A percentile compares a stretch with the other conserved stretches of the same genome.
Evolutionary conservation across 805 yeast species (phyloP).

Genomic region (Sugiyamaella floridensis): DNA sequence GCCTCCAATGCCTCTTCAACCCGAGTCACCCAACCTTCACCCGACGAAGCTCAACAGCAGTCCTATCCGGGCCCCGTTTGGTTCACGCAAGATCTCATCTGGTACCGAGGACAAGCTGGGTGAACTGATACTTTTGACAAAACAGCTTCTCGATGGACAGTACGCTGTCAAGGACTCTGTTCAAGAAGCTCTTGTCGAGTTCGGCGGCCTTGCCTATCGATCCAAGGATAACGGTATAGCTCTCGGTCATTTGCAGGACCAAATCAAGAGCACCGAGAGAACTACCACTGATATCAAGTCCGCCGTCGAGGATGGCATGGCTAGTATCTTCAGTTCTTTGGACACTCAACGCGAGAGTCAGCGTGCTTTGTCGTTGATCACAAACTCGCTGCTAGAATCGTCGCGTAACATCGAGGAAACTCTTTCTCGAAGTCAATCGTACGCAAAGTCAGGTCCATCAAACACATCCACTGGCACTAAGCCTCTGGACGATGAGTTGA

Average conservation of each 20-base stretch:
- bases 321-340: slow-evolving; percentile 5
- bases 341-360: slow-evolving; percentile 15
- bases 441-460: slow-evolving; percentile 3
- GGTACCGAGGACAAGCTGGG: slow-evolving; percentile 6
- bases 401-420: slow-evolving; percentile 8
- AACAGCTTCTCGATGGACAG: slow-evolving; percentile 28
- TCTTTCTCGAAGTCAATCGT: slow-evolving; percentile 9
- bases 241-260: slow-evolving; percentile 19
- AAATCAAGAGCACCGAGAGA: slow-evolving; percentile 19
- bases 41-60: slow-evolving; percentile 13
- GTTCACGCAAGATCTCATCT: slow-evolving; percentile 4
- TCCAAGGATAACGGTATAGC: slow-evolving; percentile 35
- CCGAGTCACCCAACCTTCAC: slow-evolving; percentile 31
- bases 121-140: slow-evolving; percentile 26
- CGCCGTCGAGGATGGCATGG: slow-evolving; percentile 12
- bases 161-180: slow-evolving; percentile 28
- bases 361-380: slow-evolving; percentile 10
- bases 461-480: background rate
- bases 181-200: slow-evolving; percentile 28
- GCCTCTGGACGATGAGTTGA: background rate
- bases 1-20: slow-evolving; percentile 37
- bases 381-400: slow-evolving; percentile 16
- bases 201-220: slow-evolving; percentile 29
- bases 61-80: slow-evolving; percentile 19
- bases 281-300: slow-evolving; percentile 13